Evolutionary conservation across 2,329 filamentous ascomycete species (phyloP).

Genomic region (Fusarium sp.): DNA sequence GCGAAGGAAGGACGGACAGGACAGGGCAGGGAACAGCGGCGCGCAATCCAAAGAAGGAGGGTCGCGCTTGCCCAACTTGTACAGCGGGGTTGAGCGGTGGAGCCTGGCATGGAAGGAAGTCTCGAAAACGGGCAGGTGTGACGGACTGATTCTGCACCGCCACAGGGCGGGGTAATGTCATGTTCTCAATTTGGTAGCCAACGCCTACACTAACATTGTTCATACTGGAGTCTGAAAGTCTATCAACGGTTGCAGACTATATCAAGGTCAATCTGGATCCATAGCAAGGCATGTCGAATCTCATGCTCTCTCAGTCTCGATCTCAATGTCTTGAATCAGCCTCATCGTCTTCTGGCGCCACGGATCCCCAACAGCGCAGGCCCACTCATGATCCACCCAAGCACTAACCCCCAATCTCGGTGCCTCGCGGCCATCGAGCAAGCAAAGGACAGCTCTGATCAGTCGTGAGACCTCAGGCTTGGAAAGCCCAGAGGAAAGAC

Average conservation of each 20-base stretch:
- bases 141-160: constrained; percentile 35
- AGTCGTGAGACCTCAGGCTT: not conserved
- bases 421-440: not conserved
- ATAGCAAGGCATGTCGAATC: not conserved
- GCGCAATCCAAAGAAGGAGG: constrained; percentile 33
- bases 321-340: not conserved
- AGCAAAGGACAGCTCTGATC: constrained; percentile 4
- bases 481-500: constrained; percentile 1
- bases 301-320: not conserved
- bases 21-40: constrained; percentile 26
- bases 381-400: constrained; percentile 51
- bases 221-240: not conserved
- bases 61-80: constrained; percentile 38
- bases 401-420: not conserved
- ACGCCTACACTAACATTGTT: not conserved
- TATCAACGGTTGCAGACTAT: not conserved
- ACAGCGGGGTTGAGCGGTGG: constrained; percentile 38
- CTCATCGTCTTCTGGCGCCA: not conserved
- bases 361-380: constrained; percentile 35
- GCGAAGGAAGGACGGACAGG: constrained; percentile 9
- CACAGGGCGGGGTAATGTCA: constrained; percentile 43
- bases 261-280: not conserved
- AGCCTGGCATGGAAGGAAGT: constrained; percentile 9
- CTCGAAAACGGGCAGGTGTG: constrained; percentile 6
- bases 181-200: not conserved